Conservation (phyloP, 2,329 filamentous ascomycete genomes). For the Penicillium fuscoglaucum region DNA sequence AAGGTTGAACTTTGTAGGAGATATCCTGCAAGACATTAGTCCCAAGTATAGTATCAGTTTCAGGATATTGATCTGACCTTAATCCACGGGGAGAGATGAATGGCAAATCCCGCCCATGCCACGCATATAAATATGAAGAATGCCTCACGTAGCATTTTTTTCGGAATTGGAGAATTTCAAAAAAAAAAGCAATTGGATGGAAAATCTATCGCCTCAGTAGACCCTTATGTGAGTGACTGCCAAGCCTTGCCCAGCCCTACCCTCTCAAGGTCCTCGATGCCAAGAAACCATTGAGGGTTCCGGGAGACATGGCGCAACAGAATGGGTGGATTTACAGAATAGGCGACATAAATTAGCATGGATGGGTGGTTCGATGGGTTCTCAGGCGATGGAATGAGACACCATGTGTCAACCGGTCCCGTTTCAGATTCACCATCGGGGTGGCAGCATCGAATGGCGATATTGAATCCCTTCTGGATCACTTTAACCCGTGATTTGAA, state of each 20-base stretch:
- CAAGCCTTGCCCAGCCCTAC: background rate
- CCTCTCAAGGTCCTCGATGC: constrained; percentile 10
- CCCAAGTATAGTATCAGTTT: too few species aligned
- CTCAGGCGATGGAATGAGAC: background rate
- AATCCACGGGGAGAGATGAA: background rate
- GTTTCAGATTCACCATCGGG: background rate
- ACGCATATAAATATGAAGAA: background rate
- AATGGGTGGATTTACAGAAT: background rate
- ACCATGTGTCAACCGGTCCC: background rate
- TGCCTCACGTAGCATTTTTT: background rate
- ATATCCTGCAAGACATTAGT: background rate
- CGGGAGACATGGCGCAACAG: background rate
- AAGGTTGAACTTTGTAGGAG: background rate
- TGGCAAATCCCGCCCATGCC: constrained; percentile 3
- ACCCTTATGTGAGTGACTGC: background rate
- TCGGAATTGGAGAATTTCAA: background rate
- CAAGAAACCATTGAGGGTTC: background rate
- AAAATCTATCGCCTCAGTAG: background rate
- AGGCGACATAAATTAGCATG: background rate
- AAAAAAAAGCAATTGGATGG: background rate
- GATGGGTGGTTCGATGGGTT: background rate
- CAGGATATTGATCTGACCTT: background rate
- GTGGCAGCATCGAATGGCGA: background rate
- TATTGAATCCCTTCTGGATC: background rate
- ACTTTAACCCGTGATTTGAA: background rate